Conservation (phyloP, 805 yeast genomes). For the Vanderwaltozyma yarrowii region DNA sequence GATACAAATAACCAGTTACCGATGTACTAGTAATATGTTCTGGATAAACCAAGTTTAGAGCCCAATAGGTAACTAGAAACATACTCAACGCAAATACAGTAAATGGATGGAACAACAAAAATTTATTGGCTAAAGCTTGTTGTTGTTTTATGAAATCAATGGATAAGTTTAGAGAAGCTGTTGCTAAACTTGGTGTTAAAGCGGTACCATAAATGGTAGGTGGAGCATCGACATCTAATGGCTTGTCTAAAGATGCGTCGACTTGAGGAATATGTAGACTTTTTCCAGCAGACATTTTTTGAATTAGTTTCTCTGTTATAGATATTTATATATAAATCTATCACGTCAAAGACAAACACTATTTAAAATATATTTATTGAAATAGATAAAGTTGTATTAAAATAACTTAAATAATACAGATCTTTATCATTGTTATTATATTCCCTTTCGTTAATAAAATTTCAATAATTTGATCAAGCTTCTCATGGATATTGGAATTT, state of each 20-base stretch:
- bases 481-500: no score
- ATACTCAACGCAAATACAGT: constrained; percentile 24
- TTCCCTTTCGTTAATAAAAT: no score
- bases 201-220: constrained; percentile 41
- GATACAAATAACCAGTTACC: constrained; percentile 15
- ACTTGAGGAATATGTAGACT: constrained; percentile 31
- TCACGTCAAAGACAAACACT: no score
- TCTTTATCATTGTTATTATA: no score
- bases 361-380: no score
- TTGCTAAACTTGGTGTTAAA: constrained; percentile 47
- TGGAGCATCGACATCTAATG: constrained; percentile 42
- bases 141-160: constrained; percentile 45
- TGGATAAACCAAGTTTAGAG: constrained; percentile 16
- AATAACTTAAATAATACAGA: no score
- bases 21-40: constrained; percentile 9
- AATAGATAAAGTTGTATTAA: no score
- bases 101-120: constrained; percentile 38
- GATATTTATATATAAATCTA: no score
- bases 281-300: constrained; percentile 1
- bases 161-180: constrained; percentile 51
- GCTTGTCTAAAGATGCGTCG: constrained; percentile 42
- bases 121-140: constrained; percentile 38
- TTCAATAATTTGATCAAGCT: no score
- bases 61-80: constrained; percentile 13
- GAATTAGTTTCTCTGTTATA: no score